These are phyloP conservation scores for Crithidia sp. DNA, from an alignment of 208 protist species.

Conservation along the genomic window DNA sequence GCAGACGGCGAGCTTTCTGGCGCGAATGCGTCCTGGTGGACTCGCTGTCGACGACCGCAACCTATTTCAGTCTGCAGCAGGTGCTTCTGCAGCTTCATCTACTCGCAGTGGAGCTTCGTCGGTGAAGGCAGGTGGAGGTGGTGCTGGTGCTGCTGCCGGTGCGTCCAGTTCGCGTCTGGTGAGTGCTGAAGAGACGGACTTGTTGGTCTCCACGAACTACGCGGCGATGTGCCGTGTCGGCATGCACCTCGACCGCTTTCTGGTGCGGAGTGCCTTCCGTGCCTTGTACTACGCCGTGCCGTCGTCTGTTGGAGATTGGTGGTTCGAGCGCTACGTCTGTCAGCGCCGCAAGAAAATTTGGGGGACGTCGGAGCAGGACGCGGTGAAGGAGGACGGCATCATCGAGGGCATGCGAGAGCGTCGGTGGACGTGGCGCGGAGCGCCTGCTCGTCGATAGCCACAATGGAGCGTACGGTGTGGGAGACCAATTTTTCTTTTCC, in stretches of 20 bases:
- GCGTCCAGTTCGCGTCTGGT: constrained; percentile 22
- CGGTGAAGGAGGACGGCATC: constrained; percentile 37
- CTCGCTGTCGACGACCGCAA: constrained; percentile 23
- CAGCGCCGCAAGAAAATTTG: constrained; percentile 61
- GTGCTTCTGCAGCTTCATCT: neutral
- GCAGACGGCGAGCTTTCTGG: constrained; percentile 46
- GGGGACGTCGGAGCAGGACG: constrained; percentile 84
- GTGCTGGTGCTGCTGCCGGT: no score
- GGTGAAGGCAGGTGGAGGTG: no score
- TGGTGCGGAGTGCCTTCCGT: constrained; percentile 41
- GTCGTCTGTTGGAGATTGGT: constrained; percentile 52
- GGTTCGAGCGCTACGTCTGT: constrained; percentile 55
- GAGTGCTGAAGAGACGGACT: constrained; percentile 50
- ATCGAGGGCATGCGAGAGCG: constrained; percentile 85
- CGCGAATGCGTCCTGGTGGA: constrained; percentile 13
- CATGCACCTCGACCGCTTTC: constrained; percentile 80
- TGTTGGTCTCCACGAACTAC: constrained; percentile 78
- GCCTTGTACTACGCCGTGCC: constrained; percentile 58
- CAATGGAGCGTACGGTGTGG: neutral
- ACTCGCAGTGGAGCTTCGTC: neutral
- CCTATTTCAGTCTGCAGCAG: constrained; percentile 15
- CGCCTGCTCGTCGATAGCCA: constrained; percentile 8
- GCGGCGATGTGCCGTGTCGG: constrained; percentile 74
- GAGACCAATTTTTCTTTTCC: no score
- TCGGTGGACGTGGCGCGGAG: constrained; percentile 61